Percentiles rank a stretch among this genome's conserved stretches.
Conservation (phyloP, 1,139 yeast species). For the Blastobotrys malaysiensis region DNA sequence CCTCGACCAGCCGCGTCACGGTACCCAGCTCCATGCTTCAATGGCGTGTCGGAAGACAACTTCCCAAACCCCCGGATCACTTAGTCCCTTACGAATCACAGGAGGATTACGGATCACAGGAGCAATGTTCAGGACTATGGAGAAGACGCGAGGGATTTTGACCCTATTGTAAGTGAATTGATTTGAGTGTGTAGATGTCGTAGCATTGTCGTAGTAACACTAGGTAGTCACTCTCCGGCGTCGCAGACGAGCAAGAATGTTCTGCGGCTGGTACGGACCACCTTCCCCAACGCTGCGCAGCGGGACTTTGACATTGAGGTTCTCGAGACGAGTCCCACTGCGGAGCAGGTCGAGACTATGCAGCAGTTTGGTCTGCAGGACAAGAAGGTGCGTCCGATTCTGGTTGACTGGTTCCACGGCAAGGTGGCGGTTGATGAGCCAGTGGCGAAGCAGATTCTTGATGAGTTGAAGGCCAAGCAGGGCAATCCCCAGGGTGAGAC, state of each 20-base stretch:
- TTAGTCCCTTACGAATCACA: background rate
- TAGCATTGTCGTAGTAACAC: constrained; percentile 13
- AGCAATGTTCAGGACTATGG: constrained; percentile 25
- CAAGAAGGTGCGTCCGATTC: constrained; percentile 28
- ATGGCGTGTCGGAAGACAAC: constrained; percentile 1
- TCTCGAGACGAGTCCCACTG: constrained; percentile 31
- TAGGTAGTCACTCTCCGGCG: constrained; percentile 22
- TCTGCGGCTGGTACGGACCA: constrained; percentile 18
- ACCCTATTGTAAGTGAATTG: constrained; percentile 27
- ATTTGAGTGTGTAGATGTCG: constrained; percentile 12
- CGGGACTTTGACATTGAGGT: constrained; percentile 31
- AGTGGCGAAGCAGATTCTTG: constrained; percentile 33
- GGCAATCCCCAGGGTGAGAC: background rate
- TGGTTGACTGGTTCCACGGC: constrained; percentile 35
- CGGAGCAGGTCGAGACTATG: constrained; percentile 27
- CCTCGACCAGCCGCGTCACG: constrained; percentile 20
- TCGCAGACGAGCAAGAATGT: constrained; percentile 23
- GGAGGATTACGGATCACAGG: background rate
- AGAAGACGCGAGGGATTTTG: constrained; percentile 25
- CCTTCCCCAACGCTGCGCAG: constrained; percentile 23
- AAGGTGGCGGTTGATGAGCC: constrained; percentile 37
- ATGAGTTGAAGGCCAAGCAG: constrained; percentile 20
- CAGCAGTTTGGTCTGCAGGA: constrained; percentile 15
- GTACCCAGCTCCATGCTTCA: constrained; percentile 1
- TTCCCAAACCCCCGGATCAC: background rate